Percentiles rank a stretch among this genome's conserved stretches.
Conservation (phyloP, 257 asterid species). For the Knoxia roxburghii region DNA sequence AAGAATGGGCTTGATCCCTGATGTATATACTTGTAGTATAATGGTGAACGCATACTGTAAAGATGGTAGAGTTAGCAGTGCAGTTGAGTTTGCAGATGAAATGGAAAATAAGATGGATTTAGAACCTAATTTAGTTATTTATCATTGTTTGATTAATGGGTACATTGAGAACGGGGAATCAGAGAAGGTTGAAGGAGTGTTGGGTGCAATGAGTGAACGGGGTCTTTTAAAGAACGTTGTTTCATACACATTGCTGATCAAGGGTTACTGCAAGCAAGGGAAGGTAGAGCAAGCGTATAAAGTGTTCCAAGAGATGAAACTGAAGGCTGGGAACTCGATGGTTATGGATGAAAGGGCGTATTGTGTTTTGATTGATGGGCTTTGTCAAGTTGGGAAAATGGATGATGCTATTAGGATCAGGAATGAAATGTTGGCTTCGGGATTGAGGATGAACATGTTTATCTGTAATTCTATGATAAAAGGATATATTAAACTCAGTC, state of each 20-base stretch:
- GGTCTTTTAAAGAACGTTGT: conserved; percentile 52
- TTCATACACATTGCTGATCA: conserved; percentile 64
- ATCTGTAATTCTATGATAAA: conserved; percentile 67
- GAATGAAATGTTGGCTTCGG: conserved; percentile 65
- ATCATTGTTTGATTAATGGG: conserved; percentile 79
- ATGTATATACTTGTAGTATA: conserved; percentile 67
- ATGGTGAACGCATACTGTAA: conserved; percentile 79
- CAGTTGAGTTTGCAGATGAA: conserved; percentile 53
- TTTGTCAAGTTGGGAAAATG: conserved; percentile 70
- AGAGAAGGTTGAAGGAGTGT: conserved; percentile 53
- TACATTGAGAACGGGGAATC: conserved; percentile 54
- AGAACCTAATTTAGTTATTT: conserved; percentile 61
- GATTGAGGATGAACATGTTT: conserved; percentile 55
- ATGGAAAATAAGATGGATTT: conserved; percentile 46
- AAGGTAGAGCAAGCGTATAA: conserved; percentile 61
- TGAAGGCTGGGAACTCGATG: conserved; percentile 23
- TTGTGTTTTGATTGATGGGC: conserved; percentile 74
- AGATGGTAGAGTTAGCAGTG: conserved; percentile 53
- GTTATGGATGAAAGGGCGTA: conserved; percentile 61
- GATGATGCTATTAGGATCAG: conserved; percentile 61
- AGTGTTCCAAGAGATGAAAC: conserved; percentile 50
- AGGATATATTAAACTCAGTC: conserved; percentile 72
- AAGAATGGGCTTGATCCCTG: conserved; percentile 61
- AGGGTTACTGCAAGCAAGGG: conserved; percentile 66
- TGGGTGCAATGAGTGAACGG: conserved; percentile 43